Conservation (phyloP, 2,329 filamentous ascomycete genomes). For the Fusarium luffae region DNA sequence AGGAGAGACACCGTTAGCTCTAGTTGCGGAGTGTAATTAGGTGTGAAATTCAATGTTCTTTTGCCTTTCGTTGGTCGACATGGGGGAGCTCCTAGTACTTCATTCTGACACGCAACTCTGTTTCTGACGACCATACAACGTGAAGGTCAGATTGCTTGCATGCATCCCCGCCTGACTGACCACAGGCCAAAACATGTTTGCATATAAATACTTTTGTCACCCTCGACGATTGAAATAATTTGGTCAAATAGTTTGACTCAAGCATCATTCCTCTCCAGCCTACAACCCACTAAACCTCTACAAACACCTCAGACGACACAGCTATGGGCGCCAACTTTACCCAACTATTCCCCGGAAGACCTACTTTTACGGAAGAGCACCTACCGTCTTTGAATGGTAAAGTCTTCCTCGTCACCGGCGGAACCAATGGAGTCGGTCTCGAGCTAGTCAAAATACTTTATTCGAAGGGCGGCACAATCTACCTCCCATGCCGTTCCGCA, state of each 20-base stretch:
- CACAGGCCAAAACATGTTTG: neutral
- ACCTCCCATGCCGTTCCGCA: neutral
- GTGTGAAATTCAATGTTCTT: neutral
- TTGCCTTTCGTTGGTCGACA: neutral
- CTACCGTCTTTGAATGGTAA: neutral
- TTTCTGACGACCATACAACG: neutral
- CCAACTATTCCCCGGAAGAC: constrained; percentile 32
- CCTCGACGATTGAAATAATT: rapidly evolving
- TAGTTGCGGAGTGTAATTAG: neutral
- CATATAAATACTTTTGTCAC: neutral
- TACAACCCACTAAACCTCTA: rapidly evolving
- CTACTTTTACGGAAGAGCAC: constrained; percentile 43
- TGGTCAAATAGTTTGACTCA: rapidly evolving
- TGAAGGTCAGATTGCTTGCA: neutral
- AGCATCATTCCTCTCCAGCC: rapidly evolving
- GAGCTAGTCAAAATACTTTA: neutral
- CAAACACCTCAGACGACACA: rapidly evolving
- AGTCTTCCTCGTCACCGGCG: neutral
- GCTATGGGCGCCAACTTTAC: neutral
- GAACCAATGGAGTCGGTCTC: neutral
- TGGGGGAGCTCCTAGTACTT: neutral
- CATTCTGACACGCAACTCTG: neutral
- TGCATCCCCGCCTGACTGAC: neutral
- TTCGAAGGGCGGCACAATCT: neutral
- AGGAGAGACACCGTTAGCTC: neutral